Evolutionary conservation across 2,329 filamentous ascomycete species (phyloP).

Genomic region (Ophiostoma sp.): DNA sequence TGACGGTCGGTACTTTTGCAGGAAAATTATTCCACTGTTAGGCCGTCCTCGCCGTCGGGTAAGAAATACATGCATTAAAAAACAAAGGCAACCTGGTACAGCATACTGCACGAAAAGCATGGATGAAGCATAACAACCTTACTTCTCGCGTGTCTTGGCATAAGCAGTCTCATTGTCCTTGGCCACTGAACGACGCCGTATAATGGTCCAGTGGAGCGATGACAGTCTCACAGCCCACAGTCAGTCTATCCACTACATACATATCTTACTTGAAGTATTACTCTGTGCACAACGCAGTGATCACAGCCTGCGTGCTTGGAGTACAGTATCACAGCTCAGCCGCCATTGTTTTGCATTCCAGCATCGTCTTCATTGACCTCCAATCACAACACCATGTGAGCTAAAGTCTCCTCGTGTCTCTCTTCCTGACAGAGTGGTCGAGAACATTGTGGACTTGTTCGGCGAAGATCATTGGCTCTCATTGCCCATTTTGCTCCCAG

Average conservation of each 20-base stretch:
- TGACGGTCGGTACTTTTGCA: not conserved
- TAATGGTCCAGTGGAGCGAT: not conserved
- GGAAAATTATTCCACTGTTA: not conserved
- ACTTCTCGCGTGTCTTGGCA: not conserved
- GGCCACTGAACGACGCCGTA: not conserved
- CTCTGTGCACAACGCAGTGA: no score
- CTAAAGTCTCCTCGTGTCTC: not conserved
- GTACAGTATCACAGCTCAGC: not conserved
- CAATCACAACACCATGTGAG: not conserved
- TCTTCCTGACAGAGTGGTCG: not conserved
- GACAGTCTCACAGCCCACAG: not conserved
- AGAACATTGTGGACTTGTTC: not conserved
- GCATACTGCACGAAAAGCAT: not conserved
- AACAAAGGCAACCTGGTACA: not conserved
- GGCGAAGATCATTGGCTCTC: not conserved
- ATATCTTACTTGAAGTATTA: no score
- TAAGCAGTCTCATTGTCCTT: not conserved
- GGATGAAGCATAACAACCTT: conserved; percentile 8
- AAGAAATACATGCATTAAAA: not conserved
- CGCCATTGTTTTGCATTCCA: conserved; percentile 8
- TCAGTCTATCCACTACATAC: not conserved
- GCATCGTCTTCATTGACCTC: not conserved
- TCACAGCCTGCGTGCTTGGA: no score
- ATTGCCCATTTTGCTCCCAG: not conserved
- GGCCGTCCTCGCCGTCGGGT: not conserved